phyloP scores from a whole-genome alignment of 164 flowering plant species.

The Sedum album region DNA sequence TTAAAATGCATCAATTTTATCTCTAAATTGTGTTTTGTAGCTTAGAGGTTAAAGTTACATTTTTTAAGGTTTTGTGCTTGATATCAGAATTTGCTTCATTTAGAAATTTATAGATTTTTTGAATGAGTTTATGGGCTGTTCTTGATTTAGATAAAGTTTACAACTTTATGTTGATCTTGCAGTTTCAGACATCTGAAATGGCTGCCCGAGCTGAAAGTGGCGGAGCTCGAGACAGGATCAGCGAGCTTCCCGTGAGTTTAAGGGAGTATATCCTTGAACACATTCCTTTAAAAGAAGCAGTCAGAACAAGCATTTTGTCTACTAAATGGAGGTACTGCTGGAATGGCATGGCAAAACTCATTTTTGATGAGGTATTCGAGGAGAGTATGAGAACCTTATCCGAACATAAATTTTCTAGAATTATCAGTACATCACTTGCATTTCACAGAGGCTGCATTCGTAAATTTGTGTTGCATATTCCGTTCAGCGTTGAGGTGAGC shows the following conservation, averaged over 20 bases:
- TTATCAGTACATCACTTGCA: background rate
- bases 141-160: background rate
- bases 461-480: background rate
- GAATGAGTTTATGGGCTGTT: background rate
- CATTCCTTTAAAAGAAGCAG: conserved; percentile 4
- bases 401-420: background rate
- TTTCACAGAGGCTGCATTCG: background rate
- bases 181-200: background rate
- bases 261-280: background rate
- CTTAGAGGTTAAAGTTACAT: background rate
- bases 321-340: conserved; percentile 1
- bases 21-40: background rate
- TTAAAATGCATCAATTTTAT: background rate
- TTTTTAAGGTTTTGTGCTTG: background rate
- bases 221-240: background rate
- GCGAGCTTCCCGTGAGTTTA: background rate
- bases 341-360: background rate
- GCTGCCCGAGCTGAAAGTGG: background rate
- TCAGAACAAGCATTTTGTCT: background rate
- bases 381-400: background rate
- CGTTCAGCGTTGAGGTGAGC: background rate
- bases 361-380: background rate
- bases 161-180: background rate
- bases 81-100: background rate
- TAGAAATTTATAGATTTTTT: background rate